These are phyloP conservation scores for Wickerhamiella kazuoi DNA, from an alignment of 805 yeast species.

Conservation along the genomic window DNA sequence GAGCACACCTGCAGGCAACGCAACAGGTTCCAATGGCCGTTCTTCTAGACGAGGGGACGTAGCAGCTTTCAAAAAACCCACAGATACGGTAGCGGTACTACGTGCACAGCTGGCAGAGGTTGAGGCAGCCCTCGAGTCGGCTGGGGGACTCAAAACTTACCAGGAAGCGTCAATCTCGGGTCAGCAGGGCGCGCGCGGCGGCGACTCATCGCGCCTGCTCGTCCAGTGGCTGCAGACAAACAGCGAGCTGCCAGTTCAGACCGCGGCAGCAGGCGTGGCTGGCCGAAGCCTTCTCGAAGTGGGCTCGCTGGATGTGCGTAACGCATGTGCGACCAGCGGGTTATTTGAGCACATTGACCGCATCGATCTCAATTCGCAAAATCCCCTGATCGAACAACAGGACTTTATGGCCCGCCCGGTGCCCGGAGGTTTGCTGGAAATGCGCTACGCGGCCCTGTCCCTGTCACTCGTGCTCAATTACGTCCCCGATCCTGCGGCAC, in stretches of 20 bases:
- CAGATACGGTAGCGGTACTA: background rate
- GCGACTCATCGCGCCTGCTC: constrained; percentile 73
- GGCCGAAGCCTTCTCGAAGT: constrained; percentile 64
- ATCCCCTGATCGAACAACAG: constrained; percentile 51
- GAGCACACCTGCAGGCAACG: too few species aligned
- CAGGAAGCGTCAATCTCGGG: constrained; percentile 80
- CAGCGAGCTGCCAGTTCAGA: background rate
- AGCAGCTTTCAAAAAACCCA: too few species aligned
- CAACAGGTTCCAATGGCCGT: too few species aligned
- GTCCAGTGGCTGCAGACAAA: constrained; percentile 38
- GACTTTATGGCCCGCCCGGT: constrained; percentile 67
- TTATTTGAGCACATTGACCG: constrained; percentile 36
- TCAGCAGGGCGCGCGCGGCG: constrained; percentile 62
- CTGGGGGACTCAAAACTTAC: constrained; percentile 66
- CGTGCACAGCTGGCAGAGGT: background rate
- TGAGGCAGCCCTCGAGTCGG: constrained; percentile 25
- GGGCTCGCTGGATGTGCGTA: constrained; percentile 58
- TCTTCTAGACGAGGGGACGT: too few species aligned
- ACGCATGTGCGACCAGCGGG: constrained; percentile 44
- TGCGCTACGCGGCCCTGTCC: constrained; percentile 46
- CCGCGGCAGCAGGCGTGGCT: too few species aligned
- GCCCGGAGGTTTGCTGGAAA: constrained; percentile 25
- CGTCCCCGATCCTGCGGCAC: constrained; percentile 48
- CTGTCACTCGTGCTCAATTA: constrained; percentile 79
- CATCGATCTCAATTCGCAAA: constrained; percentile 70